Conservation (phyloP, 306 rosid species). For the Gynostemma pentaphyllum region DNA sequence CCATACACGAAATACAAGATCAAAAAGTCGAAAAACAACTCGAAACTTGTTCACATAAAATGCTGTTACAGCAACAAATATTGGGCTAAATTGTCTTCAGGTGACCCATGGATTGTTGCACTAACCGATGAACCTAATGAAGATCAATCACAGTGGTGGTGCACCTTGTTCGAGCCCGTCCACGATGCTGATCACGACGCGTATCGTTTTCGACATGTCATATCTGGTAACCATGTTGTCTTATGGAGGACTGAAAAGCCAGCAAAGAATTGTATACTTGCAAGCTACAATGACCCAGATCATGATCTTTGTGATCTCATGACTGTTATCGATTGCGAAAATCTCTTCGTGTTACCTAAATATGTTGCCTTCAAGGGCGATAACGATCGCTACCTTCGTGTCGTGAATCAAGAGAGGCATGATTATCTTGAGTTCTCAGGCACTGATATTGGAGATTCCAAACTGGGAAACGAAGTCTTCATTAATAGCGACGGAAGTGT, state of each 20-base stretch:
- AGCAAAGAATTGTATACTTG: too few species aligned
- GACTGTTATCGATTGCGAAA: neutral
- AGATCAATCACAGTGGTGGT: neutral
- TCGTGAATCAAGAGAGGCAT: neutral
- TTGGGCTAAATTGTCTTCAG: neutral
- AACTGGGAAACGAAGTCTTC: neutral
- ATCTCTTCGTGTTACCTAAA: neutral
- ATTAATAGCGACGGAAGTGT: neutral
- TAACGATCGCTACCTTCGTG: neutral
- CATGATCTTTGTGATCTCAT: neutral
- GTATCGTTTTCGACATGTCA: neutral
- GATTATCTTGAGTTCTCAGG: neutral
- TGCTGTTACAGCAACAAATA: neutral
- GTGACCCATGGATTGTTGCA: neutral
- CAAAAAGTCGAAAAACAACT: neutral
- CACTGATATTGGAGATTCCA: neutral
- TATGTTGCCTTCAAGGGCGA: constrained; percentile 3
- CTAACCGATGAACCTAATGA: neutral
- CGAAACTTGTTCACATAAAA: neutral
- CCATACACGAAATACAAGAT: constrained; percentile 7
- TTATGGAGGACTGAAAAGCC: neutral
- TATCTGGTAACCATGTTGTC: neutral
- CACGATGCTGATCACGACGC: neutral
- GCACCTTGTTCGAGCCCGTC: constrained; percentile 1
- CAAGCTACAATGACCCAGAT: neutral